A percentile compares a stretch with the other conserved stretches of the same genome.
Evolutionary conservation across 78 protist species (phyloP).

Genomic region (Isochrysis galbana): DNA sequence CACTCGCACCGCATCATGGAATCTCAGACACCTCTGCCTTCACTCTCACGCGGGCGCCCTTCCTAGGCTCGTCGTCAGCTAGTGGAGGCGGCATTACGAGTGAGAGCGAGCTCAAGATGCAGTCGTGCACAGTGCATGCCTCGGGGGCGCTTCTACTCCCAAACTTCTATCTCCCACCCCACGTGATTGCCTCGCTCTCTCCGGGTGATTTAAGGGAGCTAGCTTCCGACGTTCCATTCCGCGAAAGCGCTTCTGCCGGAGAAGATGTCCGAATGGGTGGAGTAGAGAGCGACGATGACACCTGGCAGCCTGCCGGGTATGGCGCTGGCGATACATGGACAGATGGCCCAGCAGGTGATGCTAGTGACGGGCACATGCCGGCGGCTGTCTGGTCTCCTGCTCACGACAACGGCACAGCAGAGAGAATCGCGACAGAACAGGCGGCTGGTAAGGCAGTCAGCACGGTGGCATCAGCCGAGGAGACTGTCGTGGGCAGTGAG

Average conservation of each 20-base stretch:
- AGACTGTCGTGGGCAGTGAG: not conserved
- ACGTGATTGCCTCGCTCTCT: not conserved
- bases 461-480: constrained; percentile 1
- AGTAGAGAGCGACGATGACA: not conserved
- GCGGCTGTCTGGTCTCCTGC: no score
- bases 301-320: not conserved
- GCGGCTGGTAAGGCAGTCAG: no score
- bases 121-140: not conserved
- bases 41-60: not conserved
- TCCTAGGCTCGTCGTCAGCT: not conserved
- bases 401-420: no score
- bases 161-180: not conserved
- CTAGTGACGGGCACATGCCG: no score
- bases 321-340: no score
- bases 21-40: not conserved
- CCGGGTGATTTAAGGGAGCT: not conserved
- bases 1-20: not conserved
- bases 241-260: not conserved
- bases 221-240: not conserved
- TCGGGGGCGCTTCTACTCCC: not conserved
- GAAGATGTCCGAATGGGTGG: not conserved
- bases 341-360: no score
- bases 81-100: no score
- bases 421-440: no score
- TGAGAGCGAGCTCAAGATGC: not conserved